Percentiles rank a stretch among this genome's conserved stretches.
Conservation (phyloP, 2,329 filamentous ascomycete species). For the Dichotomopilus funicola region DNA sequence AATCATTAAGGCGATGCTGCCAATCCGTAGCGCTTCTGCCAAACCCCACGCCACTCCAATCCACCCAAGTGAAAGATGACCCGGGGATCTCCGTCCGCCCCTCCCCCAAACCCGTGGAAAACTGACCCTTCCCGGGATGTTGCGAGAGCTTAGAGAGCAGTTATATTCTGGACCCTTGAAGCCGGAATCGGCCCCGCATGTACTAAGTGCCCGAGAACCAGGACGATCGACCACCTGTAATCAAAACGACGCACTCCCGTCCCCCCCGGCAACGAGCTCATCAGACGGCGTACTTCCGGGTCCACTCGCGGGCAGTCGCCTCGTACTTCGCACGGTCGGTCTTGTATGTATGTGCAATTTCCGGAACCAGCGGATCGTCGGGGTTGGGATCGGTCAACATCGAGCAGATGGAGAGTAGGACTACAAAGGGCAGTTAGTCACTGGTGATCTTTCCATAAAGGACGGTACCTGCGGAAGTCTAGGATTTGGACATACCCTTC, state of each 20-base stretch:
- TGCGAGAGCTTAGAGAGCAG: too few relatives aligned
- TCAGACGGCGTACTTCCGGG: slow-evolving; percentile 95
- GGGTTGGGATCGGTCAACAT: slow-evolving; percentile 99
- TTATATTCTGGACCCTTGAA: too few relatives aligned
- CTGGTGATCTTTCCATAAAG: neutral
- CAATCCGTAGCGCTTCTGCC: slow-evolving; percentile 8
- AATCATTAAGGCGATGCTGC: slow-evolving; percentile 12
- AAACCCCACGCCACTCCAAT: slow-evolving; percentile 2
- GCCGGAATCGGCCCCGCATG: neutral
- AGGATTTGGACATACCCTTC: slow-evolving; percentile 63
- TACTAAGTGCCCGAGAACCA: slow-evolving; percentile 4
- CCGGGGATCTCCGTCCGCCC: neutral
- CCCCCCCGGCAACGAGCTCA: neutral
- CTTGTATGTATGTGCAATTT: slow-evolving; percentile 99
- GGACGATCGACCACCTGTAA: slow-evolving; percentile 4
- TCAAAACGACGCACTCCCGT: neutral
- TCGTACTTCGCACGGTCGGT: slow-evolving; percentile 94
- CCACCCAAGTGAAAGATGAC: neutral
- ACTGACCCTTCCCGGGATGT: neutral
- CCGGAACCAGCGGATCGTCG: slow-evolving; percentile 94
- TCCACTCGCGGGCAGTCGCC: slow-evolving; percentile 96
- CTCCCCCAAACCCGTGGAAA: neutral
- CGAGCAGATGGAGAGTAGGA: slow-evolving; percentile 96
- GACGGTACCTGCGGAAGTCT: neutral
- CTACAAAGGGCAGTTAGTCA: slow-evolving; percentile 39